Evolutionary conservation across 495 filamentous ascomycete species (phyloP).

Genomic region (Cladorrhinum samala): DNA sequence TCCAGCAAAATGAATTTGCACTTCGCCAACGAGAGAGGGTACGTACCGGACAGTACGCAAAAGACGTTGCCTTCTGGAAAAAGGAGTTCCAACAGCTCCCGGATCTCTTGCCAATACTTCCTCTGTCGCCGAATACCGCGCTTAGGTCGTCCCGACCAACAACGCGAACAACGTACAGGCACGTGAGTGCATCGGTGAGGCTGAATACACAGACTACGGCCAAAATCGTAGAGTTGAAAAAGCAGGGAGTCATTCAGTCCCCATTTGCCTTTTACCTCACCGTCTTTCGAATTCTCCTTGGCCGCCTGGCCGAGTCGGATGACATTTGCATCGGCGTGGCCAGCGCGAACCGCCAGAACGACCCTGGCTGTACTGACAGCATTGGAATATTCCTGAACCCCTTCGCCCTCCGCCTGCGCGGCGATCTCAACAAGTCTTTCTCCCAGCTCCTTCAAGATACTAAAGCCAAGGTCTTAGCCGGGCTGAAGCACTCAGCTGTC

Average conservation of each 20-base stretch:
- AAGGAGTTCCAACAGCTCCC: conserved; percentile 24
- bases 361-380: conserved; percentile 3
- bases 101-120: conserved; percentile 31
- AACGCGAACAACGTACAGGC: conserved; percentile 7
- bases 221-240: conserved; percentile 8
- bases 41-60: conserved; percentile 2
- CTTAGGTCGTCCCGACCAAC: conserved; percentile 6
- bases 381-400: conserved; percentile 23
- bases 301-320: conserved; percentile 13
- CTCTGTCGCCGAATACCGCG: conserved; percentile 6
- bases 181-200: background rate
- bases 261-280: conserved; percentile 22
- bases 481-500: conserved; percentile 15
- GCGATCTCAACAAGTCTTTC: conserved; percentile 9
- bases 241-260: conserved; percentile 1
- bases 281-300: conserved; percentile 18
- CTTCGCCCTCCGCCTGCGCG: conserved; percentile 15
- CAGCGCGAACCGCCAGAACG: conserved; percentile 27
- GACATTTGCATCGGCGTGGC: conserved; percentile 42
- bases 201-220: background rate
- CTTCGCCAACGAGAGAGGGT: background rate
- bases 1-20: conserved; percentile 1
- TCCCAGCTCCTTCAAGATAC: background rate
- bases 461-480: background rate
- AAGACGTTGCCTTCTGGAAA: conserved; percentile 30